phyloP scores from a whole-genome alignment of 805 yeast species.

The Schizosaccharomyces lindneri region DNA sequence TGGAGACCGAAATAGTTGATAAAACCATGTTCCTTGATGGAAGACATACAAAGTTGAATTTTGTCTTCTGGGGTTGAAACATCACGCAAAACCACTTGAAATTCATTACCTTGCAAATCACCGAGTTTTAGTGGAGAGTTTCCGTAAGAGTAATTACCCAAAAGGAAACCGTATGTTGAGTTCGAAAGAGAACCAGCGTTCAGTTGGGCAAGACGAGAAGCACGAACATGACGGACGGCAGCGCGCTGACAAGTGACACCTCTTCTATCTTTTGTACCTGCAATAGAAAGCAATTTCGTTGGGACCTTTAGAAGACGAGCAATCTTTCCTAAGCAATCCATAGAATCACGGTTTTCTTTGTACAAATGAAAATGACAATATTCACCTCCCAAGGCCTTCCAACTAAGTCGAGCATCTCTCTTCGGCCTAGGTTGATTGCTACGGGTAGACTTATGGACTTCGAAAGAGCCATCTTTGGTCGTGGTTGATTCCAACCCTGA shows the following conservation, averaged over 20 bases:
- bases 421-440: neutral
- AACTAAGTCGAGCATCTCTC: neutral
- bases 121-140: slow-evolving; percentile 47
- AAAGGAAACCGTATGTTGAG: slow-evolving; percentile 46
- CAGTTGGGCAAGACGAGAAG: slow-evolving; percentile 49
- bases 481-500: neutral
- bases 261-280: slow-evolving; percentile 93
- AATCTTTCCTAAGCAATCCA: slow-evolving; percentile 69
- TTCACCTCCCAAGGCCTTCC: slow-evolving; percentile 2
- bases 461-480: neutral
- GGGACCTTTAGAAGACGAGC: slow-evolving; percentile 53
- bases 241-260: slow-evolving; percentile 80
- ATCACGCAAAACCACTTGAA: slow-evolving; percentile 60
- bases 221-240: slow-evolving; percentile 41
- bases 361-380: slow-evolving; percentile 42
- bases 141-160: slow-evolving; percentile 57
- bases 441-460: neutral
- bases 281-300: slow-evolving; percentile 45
- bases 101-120: slow-evolving; percentile 71
- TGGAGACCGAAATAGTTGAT: slow-evolving; percentile 96
- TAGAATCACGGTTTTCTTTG: slow-evolving; percentile 89
- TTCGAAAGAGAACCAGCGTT: slow-evolving; percentile 20
- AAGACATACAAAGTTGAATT: slow-evolving; percentile 27
- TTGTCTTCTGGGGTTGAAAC: slow-evolving; percentile 20
- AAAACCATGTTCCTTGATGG: slow-evolving; percentile 47